Conservation (phyloP, 2,329 filamentous ascomycete genomes). For the Cladosporium austrohemisphaericum region DNA sequence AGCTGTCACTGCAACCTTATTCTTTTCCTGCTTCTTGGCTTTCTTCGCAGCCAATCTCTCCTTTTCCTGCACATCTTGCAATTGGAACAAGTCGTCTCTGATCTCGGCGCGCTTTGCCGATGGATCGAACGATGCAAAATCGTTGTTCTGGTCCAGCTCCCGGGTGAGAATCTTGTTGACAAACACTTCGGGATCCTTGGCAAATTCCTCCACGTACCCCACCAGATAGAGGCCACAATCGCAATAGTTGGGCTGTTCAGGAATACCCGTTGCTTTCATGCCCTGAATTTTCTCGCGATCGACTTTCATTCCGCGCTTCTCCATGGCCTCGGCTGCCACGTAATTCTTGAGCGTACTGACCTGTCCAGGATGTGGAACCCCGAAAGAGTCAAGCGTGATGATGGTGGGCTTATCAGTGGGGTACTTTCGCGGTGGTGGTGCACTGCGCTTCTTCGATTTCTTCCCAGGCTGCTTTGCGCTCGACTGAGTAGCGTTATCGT, state of each 20-base stretch:
- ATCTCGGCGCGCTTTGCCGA: conserved; percentile 62
- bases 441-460: conserved; percentile 21
- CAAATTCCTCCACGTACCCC: conserved; percentile 78
- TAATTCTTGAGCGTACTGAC: conserved; percentile 71
- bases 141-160: conserved; percentile 54
- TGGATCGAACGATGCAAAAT: conserved; percentile 54
- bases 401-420: conserved; percentile 57
- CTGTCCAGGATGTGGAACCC: conserved; percentile 59
- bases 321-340: conserved; percentile 66
- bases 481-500: background rate
- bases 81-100: conserved; percentile 60
- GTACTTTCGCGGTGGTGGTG: conserved; percentile 27
- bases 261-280: conserved; percentile 71
- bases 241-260: conserved; percentile 75
- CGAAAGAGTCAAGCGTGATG: conserved; percentile 83
- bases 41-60: conserved; percentile 39
- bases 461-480: conserved; percentile 13
- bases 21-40: conserved; percentile 18
- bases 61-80: conserved; percentile 58
- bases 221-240: conserved; percentile 89
- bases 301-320: conserved; percentile 54
- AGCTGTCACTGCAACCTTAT: background rate
- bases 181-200: conserved; percentile 69
- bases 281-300: conserved; percentile 48
- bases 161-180: conserved; percentile 62